Evolutionary conservation across 176 grass and related monocot genomes (phyloP), one percentile per base, ranked within the genome.

Genomic region (Zoysia pacifica): DNA sequence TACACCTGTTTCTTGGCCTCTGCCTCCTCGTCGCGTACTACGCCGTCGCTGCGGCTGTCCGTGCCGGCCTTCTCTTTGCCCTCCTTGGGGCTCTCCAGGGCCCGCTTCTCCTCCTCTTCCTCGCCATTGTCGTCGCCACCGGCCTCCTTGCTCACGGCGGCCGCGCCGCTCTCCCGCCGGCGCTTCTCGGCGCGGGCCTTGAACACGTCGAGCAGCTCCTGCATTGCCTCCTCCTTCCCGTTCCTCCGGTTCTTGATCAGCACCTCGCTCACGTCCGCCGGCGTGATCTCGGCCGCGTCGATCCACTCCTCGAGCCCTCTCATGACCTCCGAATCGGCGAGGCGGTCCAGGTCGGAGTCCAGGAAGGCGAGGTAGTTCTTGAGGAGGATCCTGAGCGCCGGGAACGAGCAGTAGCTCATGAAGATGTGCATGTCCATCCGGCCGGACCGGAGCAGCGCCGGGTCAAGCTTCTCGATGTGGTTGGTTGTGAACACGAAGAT

Each of bases 401-500:
- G 81, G 66, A 91, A 94, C 0, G 91, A 82, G 82, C 94, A 97
- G 79, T 84, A 91, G 84, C 86, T 86, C 94, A 97, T 94, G 81
- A 89, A 87, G 62, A 94, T 73, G 84, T 97, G 94, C 94, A 91
- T 93, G 85, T 97, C 91, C 94, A 97, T 97, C 15, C 94, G 85
- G 7, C 94, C 94, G 1, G 94, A 91, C 4, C 94, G 89, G 73
- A 94, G 84, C 89, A 97, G 84, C 74, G 94, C 94, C 54, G 84
- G 84, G 89, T 93, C 94, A 44, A 97, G 91, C 81, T 94, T 97
- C 72, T 97, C 89, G 72, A 97, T 20, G 89, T 94, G 91, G 82
- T 97, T 97, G 7, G 91, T 97, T 18, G 94, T 97, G 89, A 97
- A 97, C 3, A 97, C 87, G 63, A 97, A 93, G 61, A 94, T 97